Evolutionary conservation across 2,329 filamentous ascomycete species (phyloP).

Genomic region (Paecilomyces sp.): DNA sequence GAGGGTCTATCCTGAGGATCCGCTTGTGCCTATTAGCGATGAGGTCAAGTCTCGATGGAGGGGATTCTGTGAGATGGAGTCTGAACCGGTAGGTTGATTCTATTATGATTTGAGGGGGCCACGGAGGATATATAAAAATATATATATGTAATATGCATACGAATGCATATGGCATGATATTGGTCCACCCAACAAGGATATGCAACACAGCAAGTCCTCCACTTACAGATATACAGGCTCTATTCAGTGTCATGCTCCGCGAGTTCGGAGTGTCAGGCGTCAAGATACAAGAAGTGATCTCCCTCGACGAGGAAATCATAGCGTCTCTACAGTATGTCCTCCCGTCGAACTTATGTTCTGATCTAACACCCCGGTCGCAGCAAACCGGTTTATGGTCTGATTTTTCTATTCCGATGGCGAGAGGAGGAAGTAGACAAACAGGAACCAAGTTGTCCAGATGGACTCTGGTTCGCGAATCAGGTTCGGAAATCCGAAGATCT

Average conservation of each 20-base stretch:
- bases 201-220: not conserved
- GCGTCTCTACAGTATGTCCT: slow-evolving; percentile 53
- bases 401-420: slow-evolving; percentile 76
- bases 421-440: slow-evolving; percentile 48
- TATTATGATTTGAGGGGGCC: slow-evolving; percentile 7
- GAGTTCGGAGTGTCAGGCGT: slow-evolving; percentile 69
- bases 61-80: slow-evolving; percentile 66
- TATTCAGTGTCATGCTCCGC: slow-evolving; percentile 78
- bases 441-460: slow-evolving; percentile 50
- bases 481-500: slow-evolving; percentile 35
- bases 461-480: slow-evolving; percentile 93
- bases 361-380: slow-evolving; percentile 31
- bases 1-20: slow-evolving; percentile 14
- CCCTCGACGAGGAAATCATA: slow-evolving; percentile 60
- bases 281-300: slow-evolving; percentile 69
- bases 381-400: slow-evolving; percentile 72
- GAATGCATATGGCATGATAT: not conserved
- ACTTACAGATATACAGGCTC: slow-evolving; percentile 45
- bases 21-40: slow-evolving; percentile 22
- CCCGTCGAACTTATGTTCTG: not conserved
- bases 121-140: not conserved
- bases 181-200: not conserved
- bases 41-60: slow-evolving; percentile 38
- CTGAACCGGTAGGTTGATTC: slow-evolving; percentile 62
- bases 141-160: no score